phyloP scores from a whole-genome alignment of 2,329 filamentous ascomycete species.

The Monosporascus sp. region DNA sequence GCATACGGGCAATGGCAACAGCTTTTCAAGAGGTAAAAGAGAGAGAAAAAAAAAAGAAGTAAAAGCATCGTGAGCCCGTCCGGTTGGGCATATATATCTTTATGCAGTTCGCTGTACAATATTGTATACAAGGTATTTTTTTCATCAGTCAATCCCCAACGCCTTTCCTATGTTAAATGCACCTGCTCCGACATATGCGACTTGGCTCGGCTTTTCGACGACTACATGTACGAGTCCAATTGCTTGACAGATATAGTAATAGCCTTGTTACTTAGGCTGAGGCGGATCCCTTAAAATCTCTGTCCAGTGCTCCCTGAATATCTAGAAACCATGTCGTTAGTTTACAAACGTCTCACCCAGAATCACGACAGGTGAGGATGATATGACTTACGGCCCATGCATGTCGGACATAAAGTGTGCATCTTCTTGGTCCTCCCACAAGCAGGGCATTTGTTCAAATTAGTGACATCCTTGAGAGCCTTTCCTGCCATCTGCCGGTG shows the following conservation, averaged over 20 bases:
- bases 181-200: not conserved
- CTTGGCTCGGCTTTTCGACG: not conserved
- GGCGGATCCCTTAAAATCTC: constrained; percentile 9
- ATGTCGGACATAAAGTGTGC: constrained; percentile 83
- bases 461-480: constrained; percentile 83
- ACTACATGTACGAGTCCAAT: not conserved
- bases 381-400: constrained; percentile 65
- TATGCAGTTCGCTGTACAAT: not conserved
- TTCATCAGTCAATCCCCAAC: constrained; percentile 1
- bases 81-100: not conserved
- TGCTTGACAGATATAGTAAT: not conserved
- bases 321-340: constrained; percentile 11
- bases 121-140: not conserved
- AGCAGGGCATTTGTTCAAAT: constrained; percentile 80
- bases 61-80: not conserved
- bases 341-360: no score
- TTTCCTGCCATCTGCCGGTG: constrained; percentile 94
- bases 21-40: no score
- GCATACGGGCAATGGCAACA: not conserved
- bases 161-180: constrained; percentile 7
- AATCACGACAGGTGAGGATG: not conserved
- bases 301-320: constrained; percentile 17
- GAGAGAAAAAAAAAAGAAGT: not conserved
- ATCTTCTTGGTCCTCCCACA: constrained; percentile 85
- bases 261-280: not conserved